phyloP scores from a whole-genome alignment of 2,329 filamentous ascomycete genomes.

The Aspergillus ochraceus region DNA sequence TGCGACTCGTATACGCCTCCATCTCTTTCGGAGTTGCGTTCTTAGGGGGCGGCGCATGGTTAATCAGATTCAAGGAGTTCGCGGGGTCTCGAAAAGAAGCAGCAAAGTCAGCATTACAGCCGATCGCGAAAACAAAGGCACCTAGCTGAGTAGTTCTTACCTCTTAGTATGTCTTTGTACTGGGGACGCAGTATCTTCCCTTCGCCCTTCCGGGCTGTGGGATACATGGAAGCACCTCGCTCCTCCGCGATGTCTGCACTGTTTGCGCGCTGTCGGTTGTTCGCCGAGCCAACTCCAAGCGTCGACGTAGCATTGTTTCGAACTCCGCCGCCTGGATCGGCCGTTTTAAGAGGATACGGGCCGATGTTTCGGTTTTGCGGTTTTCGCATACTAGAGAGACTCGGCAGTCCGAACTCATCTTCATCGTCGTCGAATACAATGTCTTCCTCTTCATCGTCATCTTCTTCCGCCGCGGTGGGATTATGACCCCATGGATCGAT shows the following conservation, averaged over 20 bases:
- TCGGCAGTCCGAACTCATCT: constrained; percentile 93
- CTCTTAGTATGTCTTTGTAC: constrained; percentile 91
- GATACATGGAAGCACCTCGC: constrained; percentile 77
- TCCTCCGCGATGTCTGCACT: constrained; percentile 95
- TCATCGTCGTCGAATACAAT: constrained; percentile 83
- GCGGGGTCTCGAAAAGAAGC: constrained; percentile 62
- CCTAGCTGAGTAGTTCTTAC: constrained; percentile 35
- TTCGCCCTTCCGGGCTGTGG: constrained; percentile 82
- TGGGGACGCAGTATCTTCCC: constrained; percentile 95
- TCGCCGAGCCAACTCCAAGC: constrained; percentile 35
- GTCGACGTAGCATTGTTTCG: constrained; percentile 21
- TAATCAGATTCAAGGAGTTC: constrained; percentile 92
- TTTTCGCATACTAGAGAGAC: constrained; percentile 85
- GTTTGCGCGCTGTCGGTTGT: constrained; percentile 69
- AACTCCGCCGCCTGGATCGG: constrained; percentile 42
- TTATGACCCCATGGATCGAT: constrained; percentile 74
- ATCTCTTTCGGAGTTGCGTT: constrained; percentile 79
- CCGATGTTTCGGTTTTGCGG: constrained; percentile 54
- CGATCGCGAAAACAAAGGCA: neutral
- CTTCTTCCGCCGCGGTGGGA: constrained; percentile 41
- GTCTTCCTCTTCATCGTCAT: constrained; percentile 68
- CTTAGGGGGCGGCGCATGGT: constrained; percentile 72
- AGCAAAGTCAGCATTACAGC: neutral
- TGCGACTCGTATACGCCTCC: constrained; percentile 81
- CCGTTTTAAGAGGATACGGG: constrained; percentile 37